Evolutionary conservation across 495 filamentous ascomycete species (phyloP), one percentile per base, ranked within the genome.

Genomic region (Penicillium bovifimosum): DNA sequence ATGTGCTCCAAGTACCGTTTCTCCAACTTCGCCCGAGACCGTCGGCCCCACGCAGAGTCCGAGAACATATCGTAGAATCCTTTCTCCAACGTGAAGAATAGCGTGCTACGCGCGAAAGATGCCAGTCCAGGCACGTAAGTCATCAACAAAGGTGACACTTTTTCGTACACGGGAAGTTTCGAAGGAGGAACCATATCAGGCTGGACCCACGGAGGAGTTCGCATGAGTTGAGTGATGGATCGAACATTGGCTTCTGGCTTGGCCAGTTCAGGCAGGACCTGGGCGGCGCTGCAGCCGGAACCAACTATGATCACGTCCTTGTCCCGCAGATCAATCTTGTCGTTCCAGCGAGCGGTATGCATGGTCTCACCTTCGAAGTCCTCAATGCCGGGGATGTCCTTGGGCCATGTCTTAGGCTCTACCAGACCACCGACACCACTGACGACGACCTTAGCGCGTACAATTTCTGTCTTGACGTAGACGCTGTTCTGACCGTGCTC

Each of bases 251-350:
- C 67, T 14, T 68, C 69, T 41, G 62, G 59, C 29, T 73, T 61
- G 0, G 54, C 63, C 9, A 79, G 45, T 33, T 55, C 55, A 1
- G 76, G 72, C 8, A 77, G 62, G 13, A 77, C 63, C 40, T 79
- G 76, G 7, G 75, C 73, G 14, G 70, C 70, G 62, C 69, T 80
- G 61, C 82, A 86, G 8, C 83, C 83, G 9, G 82, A 82, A 4
- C 83, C 83, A 44, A 86, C 61, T 18, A 86, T 70, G 34, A 83
- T 70, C 6, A 86, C 76, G 36, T 77, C 63, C 55, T 84, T 85
- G 14, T 66, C 70, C 6, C 58, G 54, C 29, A 82, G 60, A 31
- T 78, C 66, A 13, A 77, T 57, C 6, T 63, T 56, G 11, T 69
- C 55, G 34, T 78, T 54, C 83, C 83, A 86, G 20, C 77, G 62